A percentile compares a stretch with the other conserved stretches of the same genome.
These are phyloP conservation scores for Aciculoconidium aculeatum DNA, from an alignment of 805 yeast species.

Conservation along the genomic window DNA sequence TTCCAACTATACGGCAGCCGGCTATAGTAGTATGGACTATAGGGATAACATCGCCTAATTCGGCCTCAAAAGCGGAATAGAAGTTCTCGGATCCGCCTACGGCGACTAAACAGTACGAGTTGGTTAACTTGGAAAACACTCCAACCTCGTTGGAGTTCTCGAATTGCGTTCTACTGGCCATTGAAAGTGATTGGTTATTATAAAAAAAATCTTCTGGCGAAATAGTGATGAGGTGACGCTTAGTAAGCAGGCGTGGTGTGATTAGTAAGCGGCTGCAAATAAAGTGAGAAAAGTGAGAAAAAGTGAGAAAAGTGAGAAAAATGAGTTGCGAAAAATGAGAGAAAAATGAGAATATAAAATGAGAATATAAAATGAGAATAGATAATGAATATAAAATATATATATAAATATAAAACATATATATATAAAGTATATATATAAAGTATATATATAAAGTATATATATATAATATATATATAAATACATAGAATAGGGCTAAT, in stretches of 20 bases:
- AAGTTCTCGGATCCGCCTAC: slow-evolving; percentile 87
- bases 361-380: too few relatives aligned
- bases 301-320: slow-evolving; percentile 6
- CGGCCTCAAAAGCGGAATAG: slow-evolving; percentile 95
- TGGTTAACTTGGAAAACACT: slow-evolving; percentile 90
- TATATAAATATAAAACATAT: too few relatives aligned
- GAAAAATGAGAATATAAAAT: slow-evolving; percentile 2
- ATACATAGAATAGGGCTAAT: too few relatives aligned
- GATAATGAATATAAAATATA: too few relatives aligned
- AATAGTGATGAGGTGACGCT: not conserved
- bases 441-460: too few relatives aligned
- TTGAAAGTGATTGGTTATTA: slow-evolving; percentile 7
- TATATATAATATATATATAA: too few relatives aligned
- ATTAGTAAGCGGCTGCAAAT: not conserved
- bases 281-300: not conserved
- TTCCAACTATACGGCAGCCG: slow-evolving; percentile 95
- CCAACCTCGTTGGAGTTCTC: slow-evolving; percentile 63
- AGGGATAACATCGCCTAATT: slow-evolving; percentile 93
- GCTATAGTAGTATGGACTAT: slow-evolving; percentile 97
- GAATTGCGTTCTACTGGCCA: slow-evolving; percentile 46
- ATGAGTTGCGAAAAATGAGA: slow-evolving; percentile 1
- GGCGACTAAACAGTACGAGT: slow-evolving; percentile 93
- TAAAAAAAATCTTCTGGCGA: too few relatives aligned
- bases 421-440: too few relatives aligned
- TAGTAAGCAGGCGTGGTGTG: not conserved